A percentile compares a stretch with the other conserved stretches of the same genome.
These are phyloP conservation scores for Coriaria nepalensis DNA, from an alignment of 306 rosid genomes.

Conservation along the genomic window DNA sequence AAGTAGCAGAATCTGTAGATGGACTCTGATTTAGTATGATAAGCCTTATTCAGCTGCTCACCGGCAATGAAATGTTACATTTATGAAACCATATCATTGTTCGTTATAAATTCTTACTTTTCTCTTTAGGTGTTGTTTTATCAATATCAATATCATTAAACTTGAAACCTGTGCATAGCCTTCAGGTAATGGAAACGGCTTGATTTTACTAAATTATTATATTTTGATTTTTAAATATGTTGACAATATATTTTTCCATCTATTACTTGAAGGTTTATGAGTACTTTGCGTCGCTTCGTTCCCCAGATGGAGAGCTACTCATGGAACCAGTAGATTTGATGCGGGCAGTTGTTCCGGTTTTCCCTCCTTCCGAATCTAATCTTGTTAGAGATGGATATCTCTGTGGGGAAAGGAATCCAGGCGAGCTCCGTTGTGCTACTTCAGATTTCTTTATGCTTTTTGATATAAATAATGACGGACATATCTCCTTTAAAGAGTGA, in stretches of 20 bases:
- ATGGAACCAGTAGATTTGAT: slow-evolving; percentile 77
- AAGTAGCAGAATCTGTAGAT: too few species aligned
- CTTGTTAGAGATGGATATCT: slow-evolving; percentile 85
- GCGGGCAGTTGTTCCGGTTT: slow-evolving; percentile 94
- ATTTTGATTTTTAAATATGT: background rate
- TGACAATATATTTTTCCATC: slow-evolving; percentile 13
- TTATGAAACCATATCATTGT: too few species aligned
- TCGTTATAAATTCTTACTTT: too few species aligned
- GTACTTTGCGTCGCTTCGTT: slow-evolving; percentile 68
- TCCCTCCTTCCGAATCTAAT: slow-evolving; percentile 90
- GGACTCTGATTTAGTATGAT: too few species aligned
- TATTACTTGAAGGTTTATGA: slow-evolving; percentile 57
- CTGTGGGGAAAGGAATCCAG: slow-evolving; percentile 76
- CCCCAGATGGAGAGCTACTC: slow-evolving; percentile 57
- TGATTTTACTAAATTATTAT: too few species aligned
- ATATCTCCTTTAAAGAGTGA: slow-evolving; percentile 83
- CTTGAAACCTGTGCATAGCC: too few species aligned
- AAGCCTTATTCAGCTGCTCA: too few species aligned
- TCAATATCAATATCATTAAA: too few species aligned
- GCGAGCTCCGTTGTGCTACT: slow-evolving; percentile 55
- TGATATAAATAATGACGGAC: slow-evolving; percentile 61
- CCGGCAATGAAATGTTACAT: too few species aligned
- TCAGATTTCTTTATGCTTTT: slow-evolving; percentile 81
- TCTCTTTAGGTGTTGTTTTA: too few species aligned
- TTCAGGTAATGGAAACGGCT: too few species aligned